These are phyloP conservation scores for Neurospora sp. DNA, from an alignment of 495 filamentous ascomycete species.

Conservation along the genomic window DNA sequence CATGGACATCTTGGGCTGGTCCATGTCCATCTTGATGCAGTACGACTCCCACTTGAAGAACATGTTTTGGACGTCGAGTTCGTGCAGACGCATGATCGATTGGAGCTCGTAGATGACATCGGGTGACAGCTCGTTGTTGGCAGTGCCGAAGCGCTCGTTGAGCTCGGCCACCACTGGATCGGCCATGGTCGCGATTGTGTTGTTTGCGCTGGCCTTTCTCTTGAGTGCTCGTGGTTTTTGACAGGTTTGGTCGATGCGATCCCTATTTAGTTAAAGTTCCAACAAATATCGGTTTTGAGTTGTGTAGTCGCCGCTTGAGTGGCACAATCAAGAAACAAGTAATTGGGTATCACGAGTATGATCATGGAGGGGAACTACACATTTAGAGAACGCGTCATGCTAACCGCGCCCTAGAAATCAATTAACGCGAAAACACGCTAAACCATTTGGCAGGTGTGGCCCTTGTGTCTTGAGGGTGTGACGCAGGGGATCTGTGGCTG, in stretches of 20 bases:
- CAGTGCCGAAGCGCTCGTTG: constrained; percentile 56
- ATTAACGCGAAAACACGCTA: constrained; percentile 19
- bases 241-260: constrained; percentile 1
- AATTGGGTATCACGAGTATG: not conserved
- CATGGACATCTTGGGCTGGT: constrained; percentile 60
- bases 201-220: not conserved
- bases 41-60: constrained; percentile 99
- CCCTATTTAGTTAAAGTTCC: not conserved
- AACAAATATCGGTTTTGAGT: not conserved
- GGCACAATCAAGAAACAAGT: not conserved
- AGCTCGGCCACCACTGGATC: constrained; percentile 46
- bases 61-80: constrained; percentile 66
- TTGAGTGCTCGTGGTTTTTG: not conserved
- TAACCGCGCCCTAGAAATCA: constrained; percentile 9
- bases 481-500: not conserved
- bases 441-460: not conserved
- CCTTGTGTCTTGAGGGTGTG: not conserved
- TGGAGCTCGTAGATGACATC: constrained; percentile 71
- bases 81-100: constrained; percentile 75
- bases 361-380: not conserved
- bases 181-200: constrained; percentile 32
- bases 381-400: not conserved
- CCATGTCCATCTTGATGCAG: constrained; percentile 76
- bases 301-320: not conserved
- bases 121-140: constrained; percentile 42